phyloP scores from a whole-genome alignment of 768 basidiomycete species.

The Rhizopogon rudus region DNA sequence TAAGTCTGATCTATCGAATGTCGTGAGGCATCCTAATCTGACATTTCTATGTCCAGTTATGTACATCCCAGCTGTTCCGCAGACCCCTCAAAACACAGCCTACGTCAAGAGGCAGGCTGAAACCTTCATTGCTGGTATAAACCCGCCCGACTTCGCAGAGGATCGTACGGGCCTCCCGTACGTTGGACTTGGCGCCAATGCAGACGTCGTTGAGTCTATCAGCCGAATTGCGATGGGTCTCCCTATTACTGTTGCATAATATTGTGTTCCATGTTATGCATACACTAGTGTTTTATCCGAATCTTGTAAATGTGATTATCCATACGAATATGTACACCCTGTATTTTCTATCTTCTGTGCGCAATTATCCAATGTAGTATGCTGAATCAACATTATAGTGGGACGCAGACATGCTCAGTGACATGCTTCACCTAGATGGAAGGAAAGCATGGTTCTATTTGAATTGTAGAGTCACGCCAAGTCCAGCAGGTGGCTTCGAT shows the following conservation, averaged over 20 bases:
- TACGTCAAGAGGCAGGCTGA: constrained; percentile 63
- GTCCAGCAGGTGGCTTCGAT: constrained; percentile 11
- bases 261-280: not conserved
- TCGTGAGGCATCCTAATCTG: not conserved
- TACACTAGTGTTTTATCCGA: not conserved
- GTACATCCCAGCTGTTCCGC: constrained; percentile 73
- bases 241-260: constrained; percentile 11
- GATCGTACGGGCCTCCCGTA: constrained; percentile 36
- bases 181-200: constrained; percentile 33
- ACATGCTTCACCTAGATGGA: not conserved
- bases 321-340: not conserved
- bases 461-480: constrained; percentile 20
- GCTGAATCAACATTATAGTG: not conserved
- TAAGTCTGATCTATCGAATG: constrained; percentile 14
- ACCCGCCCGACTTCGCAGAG: constrained; percentile 70
- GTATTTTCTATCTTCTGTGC: not conserved
- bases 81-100: constrained; percentile 53
- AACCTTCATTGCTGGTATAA: constrained; percentile 51
- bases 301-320: not conserved
- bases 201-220: constrained; percentile 31
- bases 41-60: constrained; percentile 42
- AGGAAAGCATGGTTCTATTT: not conserved
- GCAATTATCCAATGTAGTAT: not conserved
- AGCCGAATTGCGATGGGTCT: constrained; percentile 43
- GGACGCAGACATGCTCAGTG: no score